Conservation (phyloP, 2,329 filamentous ascomycete genomes). For the Fulvia fulva region DNA sequence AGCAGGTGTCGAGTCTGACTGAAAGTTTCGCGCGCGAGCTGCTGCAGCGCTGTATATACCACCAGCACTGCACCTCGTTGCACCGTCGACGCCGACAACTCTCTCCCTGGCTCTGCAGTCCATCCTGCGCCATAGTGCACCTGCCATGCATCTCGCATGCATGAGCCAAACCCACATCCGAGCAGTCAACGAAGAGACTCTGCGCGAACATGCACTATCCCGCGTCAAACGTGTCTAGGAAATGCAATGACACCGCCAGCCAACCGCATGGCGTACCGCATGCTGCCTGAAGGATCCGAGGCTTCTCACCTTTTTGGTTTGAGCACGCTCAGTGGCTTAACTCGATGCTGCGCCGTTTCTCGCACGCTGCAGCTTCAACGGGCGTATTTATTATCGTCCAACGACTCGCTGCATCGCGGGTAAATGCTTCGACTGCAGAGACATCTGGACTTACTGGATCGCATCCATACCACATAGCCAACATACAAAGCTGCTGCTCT, state of each 20-base stretch:
- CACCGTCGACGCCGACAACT: background rate
- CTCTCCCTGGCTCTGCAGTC: slow-evolving; percentile 1
- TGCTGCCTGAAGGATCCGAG: background rate
- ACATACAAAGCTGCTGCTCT: background rate
- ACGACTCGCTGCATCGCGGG: too few species aligned
- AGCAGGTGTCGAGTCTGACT: background rate
- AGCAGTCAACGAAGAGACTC: background rate
- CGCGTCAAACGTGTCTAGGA: background rate
- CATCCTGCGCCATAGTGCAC: background rate
- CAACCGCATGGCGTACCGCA: background rate
- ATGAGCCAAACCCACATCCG: background rate
- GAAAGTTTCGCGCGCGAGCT: slow-evolving; percentile 1
- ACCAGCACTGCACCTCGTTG: background rate
- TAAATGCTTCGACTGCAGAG: too few species aligned
- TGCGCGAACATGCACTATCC: background rate
- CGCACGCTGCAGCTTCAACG: background rate
- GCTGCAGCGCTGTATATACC: slow-evolving; percentile 4
- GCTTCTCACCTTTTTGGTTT: background rate
- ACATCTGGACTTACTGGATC: too few species aligned
- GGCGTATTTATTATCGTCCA: background rate
- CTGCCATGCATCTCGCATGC: background rate
- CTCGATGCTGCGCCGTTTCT: background rate
- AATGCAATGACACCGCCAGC: background rate
- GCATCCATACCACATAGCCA: too few species aligned
- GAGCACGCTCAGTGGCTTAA: background rate